phyloP scores from a whole-genome alignment of 148 eudicot genomes.

The Vaccinium vitisidaea region DNA sequence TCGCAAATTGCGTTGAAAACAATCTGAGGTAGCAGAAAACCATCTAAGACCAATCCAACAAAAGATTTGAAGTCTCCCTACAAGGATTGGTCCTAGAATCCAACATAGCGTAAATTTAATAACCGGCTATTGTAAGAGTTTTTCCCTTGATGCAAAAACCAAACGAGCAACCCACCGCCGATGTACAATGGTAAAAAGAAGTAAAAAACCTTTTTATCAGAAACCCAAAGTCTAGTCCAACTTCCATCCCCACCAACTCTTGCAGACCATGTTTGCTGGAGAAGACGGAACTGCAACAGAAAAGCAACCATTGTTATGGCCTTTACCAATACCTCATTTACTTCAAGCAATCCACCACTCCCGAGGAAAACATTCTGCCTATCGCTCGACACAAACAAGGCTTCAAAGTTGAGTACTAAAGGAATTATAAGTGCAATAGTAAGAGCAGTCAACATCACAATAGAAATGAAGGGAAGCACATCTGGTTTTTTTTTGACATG shows the following conservation, averaged over 20 bases:
- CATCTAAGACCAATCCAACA: slow-evolving; percentile 71
- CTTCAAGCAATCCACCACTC: slow-evolving; percentile 82
- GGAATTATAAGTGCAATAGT: slow-evolving; percentile 82
- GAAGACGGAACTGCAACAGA: slow-evolving; percentile 75
- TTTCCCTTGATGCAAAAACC: slow-evolving; percentile 48
- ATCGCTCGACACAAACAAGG: slow-evolving; percentile 51
- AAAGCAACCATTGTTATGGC: slow-evolving; percentile 91
- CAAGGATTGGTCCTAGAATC: slow-evolving; percentile 30
- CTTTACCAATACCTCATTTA: slow-evolving; percentile 81
- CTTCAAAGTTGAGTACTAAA: slow-evolving; percentile 77
- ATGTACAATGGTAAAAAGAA: slow-evolving; percentile 57
- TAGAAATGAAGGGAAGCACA: slow-evolving; percentile 62
- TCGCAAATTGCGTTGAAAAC: slow-evolving; percentile 58
- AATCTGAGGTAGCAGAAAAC: slow-evolving; percentile 78
- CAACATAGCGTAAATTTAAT: not conserved
- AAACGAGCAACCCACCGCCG: slow-evolving; percentile 57
- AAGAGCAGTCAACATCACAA: slow-evolving; percentile 68
- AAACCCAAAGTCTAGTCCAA: slow-evolving; percentile 39
- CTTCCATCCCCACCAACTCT: slow-evolving; percentile 42
- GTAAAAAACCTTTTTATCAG: slow-evolving; percentile 65
- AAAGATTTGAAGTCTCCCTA: slow-evolving; percentile 76
- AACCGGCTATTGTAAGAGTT: slow-evolving; percentile 27
- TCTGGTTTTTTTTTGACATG: slow-evolving; percentile 62
- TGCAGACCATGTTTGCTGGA: slow-evolving; percentile 79
- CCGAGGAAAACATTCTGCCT: slow-evolving; percentile 55